These are phyloP conservation scores for Trichoderma koningii DNA, from an alignment of 2,329 filamentous ascomycete species.

Conservation along the genomic window DNA sequence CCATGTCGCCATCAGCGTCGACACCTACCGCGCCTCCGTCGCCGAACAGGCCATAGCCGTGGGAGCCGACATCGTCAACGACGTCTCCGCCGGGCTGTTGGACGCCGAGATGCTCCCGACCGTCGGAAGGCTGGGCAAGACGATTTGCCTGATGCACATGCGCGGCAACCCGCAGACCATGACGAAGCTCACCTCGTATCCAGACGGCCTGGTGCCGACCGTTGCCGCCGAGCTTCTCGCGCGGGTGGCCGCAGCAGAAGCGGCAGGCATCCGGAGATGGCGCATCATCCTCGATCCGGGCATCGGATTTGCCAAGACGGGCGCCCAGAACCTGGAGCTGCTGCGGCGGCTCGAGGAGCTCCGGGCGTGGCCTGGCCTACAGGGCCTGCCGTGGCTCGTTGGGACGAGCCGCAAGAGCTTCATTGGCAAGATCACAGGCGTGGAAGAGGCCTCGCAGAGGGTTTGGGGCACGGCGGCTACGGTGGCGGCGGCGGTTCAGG, in stretches of 20 bases:
- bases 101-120: conserved; percentile 82
- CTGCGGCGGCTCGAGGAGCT: conserved; percentile 68
- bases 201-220: conserved; percentile 64
- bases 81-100: conserved; percentile 80
- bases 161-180: conserved; percentile 84
- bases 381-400: conserved; percentile 81
- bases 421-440: conserved; percentile 78
- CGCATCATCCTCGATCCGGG: conserved; percentile 93
- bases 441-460: conserved; percentile 68
- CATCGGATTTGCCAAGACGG: conserved; percentile 88
- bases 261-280: conserved; percentile 84
- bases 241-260: conserved; percentile 73
- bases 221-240: conserved; percentile 68
- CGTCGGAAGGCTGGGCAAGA: conserved; percentile 74
- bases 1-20: conserved; percentile 76
- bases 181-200: conserved; percentile 69
- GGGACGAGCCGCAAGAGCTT: conserved; percentile 90
- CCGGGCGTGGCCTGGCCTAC: conserved; percentile 63
- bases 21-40: conserved; percentile 87
- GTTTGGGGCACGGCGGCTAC: conserved; percentile 86
- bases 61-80: conserved; percentile 92
- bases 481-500: conserved; percentile 79
- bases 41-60: conserved; percentile 73
- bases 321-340: conserved; percentile 78
- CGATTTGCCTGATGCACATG: conserved; percentile 90